phyloP scores from a whole-genome alignment of 768 basidiomycete genomes.

The Macrolepiota albuminosa region DNA sequence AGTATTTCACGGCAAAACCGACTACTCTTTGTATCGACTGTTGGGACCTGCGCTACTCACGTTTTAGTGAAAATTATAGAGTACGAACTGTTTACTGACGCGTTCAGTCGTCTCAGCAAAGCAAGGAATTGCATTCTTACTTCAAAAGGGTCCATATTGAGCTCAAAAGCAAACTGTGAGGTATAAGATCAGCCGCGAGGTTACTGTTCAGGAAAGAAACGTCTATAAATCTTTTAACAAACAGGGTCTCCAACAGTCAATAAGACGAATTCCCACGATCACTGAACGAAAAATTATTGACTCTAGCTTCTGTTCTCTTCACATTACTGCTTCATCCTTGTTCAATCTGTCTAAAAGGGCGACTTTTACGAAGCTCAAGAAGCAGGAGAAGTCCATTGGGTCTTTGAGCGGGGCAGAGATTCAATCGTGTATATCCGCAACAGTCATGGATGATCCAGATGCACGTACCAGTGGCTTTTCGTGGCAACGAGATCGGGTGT shows the following conservation, averaged over 20 bases:
- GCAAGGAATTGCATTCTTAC: constrained; percentile 70
- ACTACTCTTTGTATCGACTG: constrained; percentile 89
- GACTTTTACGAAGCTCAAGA: constrained; percentile 45
- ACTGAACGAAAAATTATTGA: constrained; percentile 7
- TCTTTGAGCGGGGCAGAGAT: constrained; percentile 51
- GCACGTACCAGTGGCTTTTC: constrained; percentile 22
- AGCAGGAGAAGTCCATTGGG: constrained; percentile 35
- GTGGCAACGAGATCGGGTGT: constrained; percentile 53
- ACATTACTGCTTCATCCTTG: background rate
- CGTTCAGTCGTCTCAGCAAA: constrained; percentile 58
- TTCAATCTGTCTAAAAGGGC: constrained; percentile 33
- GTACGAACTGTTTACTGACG: constrained; percentile 36
- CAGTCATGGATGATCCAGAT: constrained; percentile 28
- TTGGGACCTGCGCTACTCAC: constrained; percentile 55
- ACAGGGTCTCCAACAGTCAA: constrained; percentile 16
- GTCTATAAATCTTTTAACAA: no score
- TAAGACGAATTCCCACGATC: constrained; percentile 6
- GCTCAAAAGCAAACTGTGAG: background rate
- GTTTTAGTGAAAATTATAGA: constrained; percentile 17
- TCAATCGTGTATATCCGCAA: constrained; percentile 58
- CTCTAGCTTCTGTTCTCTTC: background rate
- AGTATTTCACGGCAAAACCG: constrained; percentile 79
- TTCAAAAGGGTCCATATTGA: constrained; percentile 60
- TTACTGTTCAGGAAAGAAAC: background rate
- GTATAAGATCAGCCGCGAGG: background rate